Conservation (phyloP, 192 early-diverging fungal species). For the Geranomyces michiganensis region DNA sequence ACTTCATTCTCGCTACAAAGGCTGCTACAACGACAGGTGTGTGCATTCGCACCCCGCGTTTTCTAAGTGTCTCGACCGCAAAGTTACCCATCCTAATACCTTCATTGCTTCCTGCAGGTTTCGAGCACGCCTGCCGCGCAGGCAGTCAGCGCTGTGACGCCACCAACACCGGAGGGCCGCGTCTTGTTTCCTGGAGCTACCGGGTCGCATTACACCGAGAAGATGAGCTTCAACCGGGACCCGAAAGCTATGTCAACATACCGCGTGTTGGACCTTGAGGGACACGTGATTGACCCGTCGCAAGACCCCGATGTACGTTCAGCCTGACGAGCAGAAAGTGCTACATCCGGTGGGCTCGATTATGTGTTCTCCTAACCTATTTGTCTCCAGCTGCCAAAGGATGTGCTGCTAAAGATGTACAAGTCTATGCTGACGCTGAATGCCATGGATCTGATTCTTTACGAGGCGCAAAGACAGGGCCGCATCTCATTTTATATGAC, state of each 20-base stretch:
- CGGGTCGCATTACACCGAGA: constrained; percentile 54
- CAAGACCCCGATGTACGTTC: constrained; percentile 71
- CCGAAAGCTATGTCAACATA: constrained; percentile 79
- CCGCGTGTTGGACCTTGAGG: constrained; percentile 89
- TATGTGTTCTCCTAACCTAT: not conserved
- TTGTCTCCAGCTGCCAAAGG: constrained; percentile 65
- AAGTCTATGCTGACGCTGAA: constrained; percentile 88
- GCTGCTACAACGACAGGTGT: too few relatives aligned
- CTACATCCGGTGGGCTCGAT: too few relatives aligned
- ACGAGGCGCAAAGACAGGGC: constrained; percentile 98
- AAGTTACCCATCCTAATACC: too few relatives aligned
- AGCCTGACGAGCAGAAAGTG: too few relatives aligned
- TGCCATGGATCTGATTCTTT: constrained; percentile 91
- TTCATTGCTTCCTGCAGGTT: too few relatives aligned
- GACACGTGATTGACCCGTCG: constrained; percentile 69
- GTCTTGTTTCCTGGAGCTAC: constrained; percentile 53
- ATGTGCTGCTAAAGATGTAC: constrained; percentile 81
- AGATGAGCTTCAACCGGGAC: constrained; percentile 45
- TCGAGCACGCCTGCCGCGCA: too few relatives aligned
- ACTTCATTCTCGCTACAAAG: too few relatives aligned
- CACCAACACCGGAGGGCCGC: not conserved
- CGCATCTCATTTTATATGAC: constrained; percentile 99
- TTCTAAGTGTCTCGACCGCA: too few relatives aligned
- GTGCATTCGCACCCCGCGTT: too few relatives aligned
- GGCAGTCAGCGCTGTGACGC: not conserved